Evolutionary conservation across 139 green algal genomes (phyloP), one percentile per base, ranked within the genome.

Genomic region (Desmodesmus armatus): DNA sequence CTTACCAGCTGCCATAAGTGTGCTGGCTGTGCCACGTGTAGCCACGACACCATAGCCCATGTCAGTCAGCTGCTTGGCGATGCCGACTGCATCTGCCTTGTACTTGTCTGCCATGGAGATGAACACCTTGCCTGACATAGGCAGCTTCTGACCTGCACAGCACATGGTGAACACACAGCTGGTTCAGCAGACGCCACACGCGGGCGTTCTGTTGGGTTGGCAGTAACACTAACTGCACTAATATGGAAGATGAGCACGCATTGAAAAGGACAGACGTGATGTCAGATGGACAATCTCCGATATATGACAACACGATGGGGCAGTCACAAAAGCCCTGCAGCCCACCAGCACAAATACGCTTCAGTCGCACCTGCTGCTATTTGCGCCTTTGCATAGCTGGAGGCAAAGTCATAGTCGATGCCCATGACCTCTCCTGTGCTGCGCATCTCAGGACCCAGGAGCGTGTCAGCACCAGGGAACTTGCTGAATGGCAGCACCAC

Each of bases 401-500:
- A 93, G 19, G 89, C 88, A 78, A 99, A 99, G 40, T 92, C 90
- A n/a, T 78, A 87, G 90, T 98, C 96, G 73, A 98, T 96, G 90
- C 95, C 96, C 95, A 98, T 98, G 17, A 99, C 97, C 91, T 99
- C 97, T 21, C 97, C 97, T 25, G 98, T 99, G 74, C 92, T 97
- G 62, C 97, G 89, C 98, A 99, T 99, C 91, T 99, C 98, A 0
- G 97, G 98, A 21, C 98, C 98, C 49, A 99, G 92, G 82, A 99
- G 91, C 2, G 96, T 98, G 91, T 99, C 97, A 0, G 94, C 94
- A 55, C 98, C 97, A 33, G 92, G 92, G 90, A 99, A 99, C 93
- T 99, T 99, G 90, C 98, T 96, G 90, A 99, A 99, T 3, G 98
- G 98, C 81, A 99, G 93, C 80, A 99, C 97, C 33, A 98, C 98